Conservation (phyloP, 768 basidiomycete species). For the Mycena kentingensis region DNA sequence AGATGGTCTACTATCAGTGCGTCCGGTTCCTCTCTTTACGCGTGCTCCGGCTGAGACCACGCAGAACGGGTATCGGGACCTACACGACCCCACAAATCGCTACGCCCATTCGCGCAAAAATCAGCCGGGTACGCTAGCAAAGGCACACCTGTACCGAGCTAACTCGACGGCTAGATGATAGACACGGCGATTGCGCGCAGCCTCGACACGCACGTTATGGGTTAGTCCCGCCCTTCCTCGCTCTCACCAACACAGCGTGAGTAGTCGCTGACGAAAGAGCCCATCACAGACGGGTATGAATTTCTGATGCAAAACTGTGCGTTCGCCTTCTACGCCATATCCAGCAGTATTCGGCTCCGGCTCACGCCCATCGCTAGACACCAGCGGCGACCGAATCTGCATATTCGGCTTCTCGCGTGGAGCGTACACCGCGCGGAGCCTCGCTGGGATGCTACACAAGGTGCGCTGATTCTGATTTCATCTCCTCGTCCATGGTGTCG, state of each 20-base stretch:
- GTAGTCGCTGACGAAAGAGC: not conserved
- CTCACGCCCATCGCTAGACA: conserved; percentile 39
- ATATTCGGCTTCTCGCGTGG: conserved; percentile 64
- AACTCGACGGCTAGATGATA: conserved; percentile 12
- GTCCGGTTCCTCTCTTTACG: not conserved
- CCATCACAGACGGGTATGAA: conserved; percentile 56
- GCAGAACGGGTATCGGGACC: conserved; percentile 62
- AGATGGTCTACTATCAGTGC: conserved; percentile 49
- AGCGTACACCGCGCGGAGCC: conserved; percentile 61
- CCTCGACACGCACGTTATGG: conserved; percentile 57
- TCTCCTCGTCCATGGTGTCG: no score
- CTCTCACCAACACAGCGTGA: not conserved
- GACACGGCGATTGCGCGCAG: conserved; percentile 47
- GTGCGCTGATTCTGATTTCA: no score
- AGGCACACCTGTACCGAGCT: no score
- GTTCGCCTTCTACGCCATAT: conserved; percentile 13
- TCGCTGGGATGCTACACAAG: conserved; percentile 53
- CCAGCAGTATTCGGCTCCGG: not conserved
- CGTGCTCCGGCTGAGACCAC: no score
- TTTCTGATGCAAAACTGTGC: conserved; percentile 65
- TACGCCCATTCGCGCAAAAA: conserved; percentile 44
- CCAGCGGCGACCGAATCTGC: conserved; percentile 31
- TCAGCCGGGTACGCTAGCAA: conserved; percentile 26
- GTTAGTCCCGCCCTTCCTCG: conserved; percentile 33
- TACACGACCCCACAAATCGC: conserved; percentile 54